These are phyloP conservation scores for Apophysomyces elegans DNA, from an alignment of 371 early-diverging fungal species.

Conservation along the genomic window DNA sequence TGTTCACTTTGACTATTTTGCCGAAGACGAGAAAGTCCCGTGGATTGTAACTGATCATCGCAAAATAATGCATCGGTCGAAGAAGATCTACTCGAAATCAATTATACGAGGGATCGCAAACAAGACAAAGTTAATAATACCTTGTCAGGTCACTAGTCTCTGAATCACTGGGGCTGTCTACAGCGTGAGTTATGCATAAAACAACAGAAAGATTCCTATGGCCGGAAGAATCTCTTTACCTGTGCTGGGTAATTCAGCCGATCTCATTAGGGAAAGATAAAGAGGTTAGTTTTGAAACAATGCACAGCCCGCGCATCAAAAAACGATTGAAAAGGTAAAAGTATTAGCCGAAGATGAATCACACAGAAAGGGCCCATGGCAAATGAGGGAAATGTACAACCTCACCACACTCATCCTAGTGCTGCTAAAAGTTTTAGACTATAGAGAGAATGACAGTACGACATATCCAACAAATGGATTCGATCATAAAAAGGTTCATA, in stretches of 20 bases:
- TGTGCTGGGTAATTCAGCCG: not conserved
- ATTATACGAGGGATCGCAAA: not conserved
- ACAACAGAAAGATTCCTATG: not conserved
- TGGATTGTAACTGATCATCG: constrained; percentile 3
- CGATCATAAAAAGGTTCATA: too few species aligned
- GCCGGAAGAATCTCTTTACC: not conserved
- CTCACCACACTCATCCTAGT: too few species aligned
- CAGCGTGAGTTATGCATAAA: not conserved
- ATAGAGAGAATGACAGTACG: too few species aligned
- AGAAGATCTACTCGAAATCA: not conserved
- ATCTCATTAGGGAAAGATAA: not conserved
- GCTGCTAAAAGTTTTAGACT: too few species aligned
- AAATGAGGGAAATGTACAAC: too few species aligned
- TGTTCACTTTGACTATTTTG: not conserved
- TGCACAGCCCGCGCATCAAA: not conserved
- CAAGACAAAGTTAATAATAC: not conserved
- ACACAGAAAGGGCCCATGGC: not conserved
- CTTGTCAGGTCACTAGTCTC: not conserved
- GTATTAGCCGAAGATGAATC: not conserved
- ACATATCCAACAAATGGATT: too few species aligned
- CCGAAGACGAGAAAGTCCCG: not conserved
- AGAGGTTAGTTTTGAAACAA: not conserved
- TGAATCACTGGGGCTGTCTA: constrained; percentile 7
- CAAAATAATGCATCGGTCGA: not conserved
- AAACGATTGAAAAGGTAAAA: not conserved